Percentiles rank a stretch among this genome's conserved stretches.
These are phyloP conservation scores for Brasenia schreberi DNA, from an alignment of 164 flowering plant genomes.

Conservation along the genomic window DNA sequence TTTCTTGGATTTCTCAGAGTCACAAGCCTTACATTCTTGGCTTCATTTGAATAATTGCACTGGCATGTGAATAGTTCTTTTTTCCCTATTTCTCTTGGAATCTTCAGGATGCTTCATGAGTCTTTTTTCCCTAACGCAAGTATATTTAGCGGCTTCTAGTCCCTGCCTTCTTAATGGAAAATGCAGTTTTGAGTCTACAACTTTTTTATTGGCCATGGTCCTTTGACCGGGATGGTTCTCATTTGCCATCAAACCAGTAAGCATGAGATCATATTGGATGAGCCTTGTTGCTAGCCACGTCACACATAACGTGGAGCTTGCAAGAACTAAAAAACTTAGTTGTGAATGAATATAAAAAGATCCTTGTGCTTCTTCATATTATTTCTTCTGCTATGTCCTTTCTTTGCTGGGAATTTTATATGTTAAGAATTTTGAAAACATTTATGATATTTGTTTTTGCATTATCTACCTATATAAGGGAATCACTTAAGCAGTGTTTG, in stretches of 20 bases:
- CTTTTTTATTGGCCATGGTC: not conserved
- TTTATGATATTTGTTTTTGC: not conserved
- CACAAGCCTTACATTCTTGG: not conserved
- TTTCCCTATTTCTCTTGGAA: not conserved
- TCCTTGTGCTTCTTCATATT: not conserved
- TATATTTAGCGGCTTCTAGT: not conserved
- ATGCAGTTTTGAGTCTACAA: not conserved
- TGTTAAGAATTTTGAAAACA: not conserved
- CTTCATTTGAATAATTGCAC: not conserved
- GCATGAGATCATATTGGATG: not conserved
- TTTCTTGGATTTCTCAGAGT: not conserved
- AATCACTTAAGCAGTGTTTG: not conserved
- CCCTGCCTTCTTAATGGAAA: no score
- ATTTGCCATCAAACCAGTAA: not conserved
- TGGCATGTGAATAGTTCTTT: not conserved
- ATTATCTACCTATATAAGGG: no score
- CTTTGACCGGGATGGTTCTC: not conserved
- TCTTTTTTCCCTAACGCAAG: not conserved
- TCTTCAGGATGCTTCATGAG: not conserved
- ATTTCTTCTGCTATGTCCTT: not conserved
- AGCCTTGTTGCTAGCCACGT: not conserved
- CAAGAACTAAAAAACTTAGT: no score
- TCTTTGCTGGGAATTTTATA: not conserved
- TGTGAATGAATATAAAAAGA: not conserved
- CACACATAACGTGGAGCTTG: no score